Conservation (phyloP, 371 early-diverging fungal species). For the Mucor sp. region DNA sequence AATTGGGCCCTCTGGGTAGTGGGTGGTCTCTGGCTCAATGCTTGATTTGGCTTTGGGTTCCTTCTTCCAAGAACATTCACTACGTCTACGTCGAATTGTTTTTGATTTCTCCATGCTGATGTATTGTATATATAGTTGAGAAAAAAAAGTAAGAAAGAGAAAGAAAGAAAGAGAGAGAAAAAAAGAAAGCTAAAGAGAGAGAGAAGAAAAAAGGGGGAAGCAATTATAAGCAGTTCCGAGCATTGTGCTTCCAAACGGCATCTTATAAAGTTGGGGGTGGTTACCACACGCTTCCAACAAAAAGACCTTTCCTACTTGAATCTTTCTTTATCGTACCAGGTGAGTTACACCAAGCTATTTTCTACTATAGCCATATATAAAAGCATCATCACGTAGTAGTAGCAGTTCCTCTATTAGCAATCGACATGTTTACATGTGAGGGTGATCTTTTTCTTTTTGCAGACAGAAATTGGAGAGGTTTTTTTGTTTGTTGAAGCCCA, state of each 20-base stretch:
- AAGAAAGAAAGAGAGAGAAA: conserved; percentile 8
- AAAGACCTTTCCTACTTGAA: not conserved
- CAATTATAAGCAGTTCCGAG: conserved; percentile 6
- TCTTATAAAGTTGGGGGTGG: conserved; percentile 4
- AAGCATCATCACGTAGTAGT: too few species aligned
- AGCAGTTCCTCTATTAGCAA: not conserved
- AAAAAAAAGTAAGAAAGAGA: not conserved
- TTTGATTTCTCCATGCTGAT: not conserved
- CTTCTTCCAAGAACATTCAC: conserved; percentile 13
- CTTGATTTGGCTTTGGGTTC: not conserved
- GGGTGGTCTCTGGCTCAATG: not conserved
- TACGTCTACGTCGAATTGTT: conserved; percentile 18
- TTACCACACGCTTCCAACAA: not conserved
- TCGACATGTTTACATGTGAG: not conserved
- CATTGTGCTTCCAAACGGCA: not conserved
- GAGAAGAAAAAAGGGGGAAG: not conserved
- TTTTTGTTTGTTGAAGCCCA: not conserved
- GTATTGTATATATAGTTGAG: not conserved
- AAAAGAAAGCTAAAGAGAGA: not conserved
- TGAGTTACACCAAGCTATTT: conserved; percentile 11
- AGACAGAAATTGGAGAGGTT: not conserved
- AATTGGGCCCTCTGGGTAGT: conserved; percentile 26
- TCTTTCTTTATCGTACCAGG: conserved; percentile 6
- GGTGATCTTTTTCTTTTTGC: not conserved
- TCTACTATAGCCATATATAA: not conserved